Evolutionary conservation across 805 yeast species (phyloP).

Genomic region (Kodamaea restingae): DNA sequence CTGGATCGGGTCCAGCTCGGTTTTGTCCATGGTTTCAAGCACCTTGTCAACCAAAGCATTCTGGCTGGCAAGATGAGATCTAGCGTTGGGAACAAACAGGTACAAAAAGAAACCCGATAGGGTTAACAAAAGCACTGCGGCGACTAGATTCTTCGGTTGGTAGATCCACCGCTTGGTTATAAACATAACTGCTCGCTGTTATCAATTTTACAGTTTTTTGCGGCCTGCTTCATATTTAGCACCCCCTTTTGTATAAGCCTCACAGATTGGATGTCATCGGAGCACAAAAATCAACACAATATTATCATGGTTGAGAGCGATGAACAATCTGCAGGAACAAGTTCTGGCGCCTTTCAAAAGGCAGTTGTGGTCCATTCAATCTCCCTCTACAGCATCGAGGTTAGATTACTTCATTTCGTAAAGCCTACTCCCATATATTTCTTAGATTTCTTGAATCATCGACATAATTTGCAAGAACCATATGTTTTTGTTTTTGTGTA

Average conservation of each 20-base stretch:
- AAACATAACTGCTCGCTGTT: not conserved
- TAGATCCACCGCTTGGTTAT: conserved; percentile 2
- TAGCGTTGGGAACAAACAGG: not conserved
- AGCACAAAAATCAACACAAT: not conserved
- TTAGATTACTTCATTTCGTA: too few relatives aligned
- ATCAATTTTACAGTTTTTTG: not conserved
- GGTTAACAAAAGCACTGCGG: not conserved
- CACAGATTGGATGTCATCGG: too few relatives aligned
- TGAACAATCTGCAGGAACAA: too few relatives aligned
- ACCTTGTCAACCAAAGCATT: conserved; percentile 7
- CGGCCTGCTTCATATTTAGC: not conserved
- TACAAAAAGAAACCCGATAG: not conserved
- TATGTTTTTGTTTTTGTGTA: too few relatives aligned
- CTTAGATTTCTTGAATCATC: too few relatives aligned
- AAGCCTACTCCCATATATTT: too few relatives aligned
- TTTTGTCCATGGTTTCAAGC: not conserved
- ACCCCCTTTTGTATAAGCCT: conserved; percentile 1
- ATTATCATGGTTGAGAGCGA: too few relatives aligned
- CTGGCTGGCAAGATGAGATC: not conserved
- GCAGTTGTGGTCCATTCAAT: too few relatives aligned
- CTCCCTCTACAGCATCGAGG: too few relatives aligned
- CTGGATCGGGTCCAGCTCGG: conserved; percentile 8
- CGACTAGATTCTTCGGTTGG: not conserved
- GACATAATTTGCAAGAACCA: too few relatives aligned
- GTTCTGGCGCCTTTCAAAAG: too few relatives aligned